Evolutionary conservation across 1,284 basidiomycete species (phyloP), one percentile per base, ranked within the genome.

Genomic region (Ustilago cynodontis): DNA sequence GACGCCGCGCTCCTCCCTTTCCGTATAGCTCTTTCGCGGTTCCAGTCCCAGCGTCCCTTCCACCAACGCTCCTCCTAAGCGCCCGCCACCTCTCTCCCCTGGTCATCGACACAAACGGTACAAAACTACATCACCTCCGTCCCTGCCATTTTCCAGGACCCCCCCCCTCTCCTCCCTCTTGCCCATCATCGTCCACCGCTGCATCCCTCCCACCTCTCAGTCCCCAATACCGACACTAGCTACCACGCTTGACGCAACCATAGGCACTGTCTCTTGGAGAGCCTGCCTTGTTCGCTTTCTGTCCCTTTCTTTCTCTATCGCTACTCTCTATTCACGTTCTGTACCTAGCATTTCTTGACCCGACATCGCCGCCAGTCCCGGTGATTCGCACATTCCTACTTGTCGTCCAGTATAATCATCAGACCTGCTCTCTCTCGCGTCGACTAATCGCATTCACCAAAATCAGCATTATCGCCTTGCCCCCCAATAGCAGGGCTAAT

Each of bases 51-150:
- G 43, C 11, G n/a, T 37, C 35, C 35, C 35, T 37, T 13, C 14
- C 41, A 16, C 7, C n/a, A 20, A 6, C 41, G 3, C n/a, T 43
- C n/a, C 33, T 45, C 50, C 13, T 24, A 41, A 33, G 20, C 18
- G 26, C 51, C 41, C 31, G 24, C 24, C 28, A 8, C 47, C 47
- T 4, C 24, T 18, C 47, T 22, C 24, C 47, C 26, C 13, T 49
- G 47, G 24, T 49, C 47, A 11, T 26, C 47, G 47, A 49, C 47
- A 13, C 24, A 28, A 57, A 60, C 37, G 29, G 58, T 70, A 70
- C 67, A 70, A 64, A 70, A 70, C 39, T 62, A 60, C 61, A 29
- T 22, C 47, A 22, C 26, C 39, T 43, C 31, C 56, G 13, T 37
- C n/a, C 53, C 5, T 49, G 22, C 16, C 47, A 14, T 43, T 26